Evolutionary conservation across 768 basidiomycete genomes (phyloP).

Genomic region (Psilocybe cyanescens): DNA sequence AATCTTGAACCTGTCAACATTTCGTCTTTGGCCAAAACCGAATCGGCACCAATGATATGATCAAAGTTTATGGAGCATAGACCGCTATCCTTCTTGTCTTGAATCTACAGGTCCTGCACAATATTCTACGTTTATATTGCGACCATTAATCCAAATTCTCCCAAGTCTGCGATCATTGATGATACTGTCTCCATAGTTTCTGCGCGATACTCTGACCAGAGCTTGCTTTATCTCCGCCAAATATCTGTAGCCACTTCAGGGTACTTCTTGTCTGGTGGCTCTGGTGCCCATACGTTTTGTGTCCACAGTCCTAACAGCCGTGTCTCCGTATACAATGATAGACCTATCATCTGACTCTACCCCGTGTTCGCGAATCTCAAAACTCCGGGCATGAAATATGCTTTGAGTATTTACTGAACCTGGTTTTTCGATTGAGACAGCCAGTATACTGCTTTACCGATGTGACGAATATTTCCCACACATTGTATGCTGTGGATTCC

Average conservation of each 20-base stretch:
- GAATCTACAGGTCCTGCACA: background rate
- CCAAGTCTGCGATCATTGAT: background rate
- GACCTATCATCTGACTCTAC: background rate
- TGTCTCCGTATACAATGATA: background rate
- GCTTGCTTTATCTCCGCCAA: background rate
- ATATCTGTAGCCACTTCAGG: background rate
- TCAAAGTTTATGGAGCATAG: background rate
- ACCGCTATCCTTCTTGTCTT: background rate
- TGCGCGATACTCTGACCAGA: background rate
- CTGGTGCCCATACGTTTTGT: background rate
- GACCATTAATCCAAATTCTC: background rate
- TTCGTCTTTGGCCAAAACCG: background rate
- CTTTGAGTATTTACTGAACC: no score
- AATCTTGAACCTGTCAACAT: background rate
- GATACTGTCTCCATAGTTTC: background rate
- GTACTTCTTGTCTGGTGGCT: background rate
- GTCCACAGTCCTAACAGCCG: background rate
- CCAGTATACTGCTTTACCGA: no score
- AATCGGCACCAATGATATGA: background rate
- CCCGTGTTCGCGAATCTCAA: background rate
- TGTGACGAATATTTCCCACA: no score
- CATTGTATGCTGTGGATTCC: no score
- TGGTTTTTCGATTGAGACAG: no score
- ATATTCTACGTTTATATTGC: background rate
- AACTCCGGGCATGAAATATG: background rate